Evolutionary conservation across 176 grass and related monocot species (phyloP).

Genomic region (Zea luxurians): DNA sequence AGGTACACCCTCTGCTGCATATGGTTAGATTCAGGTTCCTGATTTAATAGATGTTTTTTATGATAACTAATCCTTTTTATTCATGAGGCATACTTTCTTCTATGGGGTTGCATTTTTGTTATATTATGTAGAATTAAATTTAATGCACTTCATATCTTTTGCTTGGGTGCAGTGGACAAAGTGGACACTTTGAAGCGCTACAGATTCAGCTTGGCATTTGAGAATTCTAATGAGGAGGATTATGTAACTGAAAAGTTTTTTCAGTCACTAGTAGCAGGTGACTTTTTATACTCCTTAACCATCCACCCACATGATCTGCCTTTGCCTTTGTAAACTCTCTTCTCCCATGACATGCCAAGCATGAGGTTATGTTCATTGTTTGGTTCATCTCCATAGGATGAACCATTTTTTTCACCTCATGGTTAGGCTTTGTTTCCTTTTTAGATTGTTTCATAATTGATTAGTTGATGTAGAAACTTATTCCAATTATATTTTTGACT

Average conservation of each 20-base stretch:
- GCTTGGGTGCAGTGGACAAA: conserved; percentile 77
- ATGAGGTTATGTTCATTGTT: conserved; percentile 28
- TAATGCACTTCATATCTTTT: conserved; percentile 26
- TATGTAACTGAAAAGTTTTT: conserved; percentile 94
- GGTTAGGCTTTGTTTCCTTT: neutral
- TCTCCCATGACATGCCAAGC: conserved; percentile 11
- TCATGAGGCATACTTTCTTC: conserved; percentile 8
- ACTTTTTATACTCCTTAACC: neutral
- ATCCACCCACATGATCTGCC: conserved; percentile 11
- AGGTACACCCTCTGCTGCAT: conserved; percentile 48
- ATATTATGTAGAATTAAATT: conserved; percentile 1
- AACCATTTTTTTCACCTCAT: conserved; percentile 9
- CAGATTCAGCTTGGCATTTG: too few relatives aligned
- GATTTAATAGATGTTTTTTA: neutral
- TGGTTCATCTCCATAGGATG: neutral
- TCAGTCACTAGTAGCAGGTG: conserved; percentile 94
- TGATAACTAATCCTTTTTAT: neutral
- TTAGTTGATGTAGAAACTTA: neutral
- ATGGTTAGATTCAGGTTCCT: neutral
- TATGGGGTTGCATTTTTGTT: conserved; percentile 4
- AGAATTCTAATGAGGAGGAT: too few relatives aligned
- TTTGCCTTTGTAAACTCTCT: conserved; percentile 25
- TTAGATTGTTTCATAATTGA: neutral
- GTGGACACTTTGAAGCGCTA: conserved; percentile 60
- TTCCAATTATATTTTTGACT: conserved; percentile 19